Percentiles rank a stretch among this genome's conserved stretches.
Evolutionary conservation across 331 rosid species (phyloP).

Genomic region (Quercus phellos): DNA sequence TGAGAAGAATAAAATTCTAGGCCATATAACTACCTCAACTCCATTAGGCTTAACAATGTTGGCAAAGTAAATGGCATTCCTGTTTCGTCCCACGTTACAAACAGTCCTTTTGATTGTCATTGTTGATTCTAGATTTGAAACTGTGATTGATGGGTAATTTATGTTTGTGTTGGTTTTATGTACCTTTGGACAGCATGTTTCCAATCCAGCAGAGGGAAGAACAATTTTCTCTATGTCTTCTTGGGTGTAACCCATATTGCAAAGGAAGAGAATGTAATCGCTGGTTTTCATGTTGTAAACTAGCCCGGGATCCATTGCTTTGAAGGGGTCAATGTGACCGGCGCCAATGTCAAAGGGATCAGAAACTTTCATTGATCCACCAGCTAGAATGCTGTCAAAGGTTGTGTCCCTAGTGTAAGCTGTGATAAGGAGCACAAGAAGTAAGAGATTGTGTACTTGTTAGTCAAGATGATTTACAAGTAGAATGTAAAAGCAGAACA

Average conservation of each 20-base stretch:
- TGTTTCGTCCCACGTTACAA: constrained; percentile 31
- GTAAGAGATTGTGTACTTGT: no score
- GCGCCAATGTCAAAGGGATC: constrained; percentile 55
- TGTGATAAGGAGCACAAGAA: neutral
- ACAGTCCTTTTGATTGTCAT: constrained; percentile 39
- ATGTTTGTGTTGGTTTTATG: constrained; percentile 17
- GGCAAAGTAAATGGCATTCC: constrained; percentile 31
- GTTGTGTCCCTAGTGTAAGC: constrained; percentile 38
- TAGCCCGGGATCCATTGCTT: constrained; percentile 48
- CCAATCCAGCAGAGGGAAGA: constrained; percentile 19
- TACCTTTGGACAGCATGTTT: constrained; percentile 20
- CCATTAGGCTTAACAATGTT: constrained; percentile 32
- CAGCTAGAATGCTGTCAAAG: constrained; percentile 33
- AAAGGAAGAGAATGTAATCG: constrained; percentile 40
- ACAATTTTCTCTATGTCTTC: constrained; percentile 25
- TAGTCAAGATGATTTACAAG: no score
- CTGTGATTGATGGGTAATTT: constrained; percentile 47
- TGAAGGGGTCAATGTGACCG: constrained; percentile 45
- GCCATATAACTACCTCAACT: constrained; percentile 41
- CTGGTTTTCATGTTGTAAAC: constrained; percentile 40
- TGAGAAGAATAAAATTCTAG: constrained; percentile 39
- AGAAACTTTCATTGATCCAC: constrained; percentile 35
- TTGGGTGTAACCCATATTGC: constrained; percentile 42
- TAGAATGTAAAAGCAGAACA: no score
- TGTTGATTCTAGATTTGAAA: constrained; percentile 32